Conservation (phyloP, 306 rosid species). For the Biancaea sappan region DNA sequence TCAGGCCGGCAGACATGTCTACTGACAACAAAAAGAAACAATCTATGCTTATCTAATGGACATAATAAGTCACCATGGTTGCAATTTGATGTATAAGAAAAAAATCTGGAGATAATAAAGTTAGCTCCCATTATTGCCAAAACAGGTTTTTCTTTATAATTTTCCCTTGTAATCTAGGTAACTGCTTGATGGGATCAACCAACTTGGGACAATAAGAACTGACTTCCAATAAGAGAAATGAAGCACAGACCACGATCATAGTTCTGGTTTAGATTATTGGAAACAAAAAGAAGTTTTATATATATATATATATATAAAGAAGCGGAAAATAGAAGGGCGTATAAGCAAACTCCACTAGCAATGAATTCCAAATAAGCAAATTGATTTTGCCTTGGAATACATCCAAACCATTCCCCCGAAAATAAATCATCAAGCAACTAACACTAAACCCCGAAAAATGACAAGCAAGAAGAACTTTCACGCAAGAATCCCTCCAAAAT, state of each 20-base stretch:
- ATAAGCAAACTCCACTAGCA: background rate
- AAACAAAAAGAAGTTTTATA: background rate
- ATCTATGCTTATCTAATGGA: background rate
- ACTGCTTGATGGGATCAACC: background rate
- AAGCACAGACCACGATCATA: background rate
- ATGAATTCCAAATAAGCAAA: background rate
- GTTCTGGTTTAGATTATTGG: background rate
- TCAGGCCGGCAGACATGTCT: slow-evolving; percentile 37
- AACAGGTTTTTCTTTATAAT: background rate
- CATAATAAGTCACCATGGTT: background rate
- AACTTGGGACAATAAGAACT: background rate
- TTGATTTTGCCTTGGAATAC: background rate
- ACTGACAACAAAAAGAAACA: background rate
- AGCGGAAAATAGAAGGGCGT: background rate
- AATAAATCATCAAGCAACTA: background rate
- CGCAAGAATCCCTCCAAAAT: background rate
- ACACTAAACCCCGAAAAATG: background rate
- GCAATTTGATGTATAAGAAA: background rate
- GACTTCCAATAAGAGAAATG: background rate
- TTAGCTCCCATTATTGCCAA: background rate
- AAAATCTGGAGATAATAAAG: background rate
- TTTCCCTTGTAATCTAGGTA: background rate
- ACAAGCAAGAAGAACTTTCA: background rate
- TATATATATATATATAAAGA: too few species aligned
- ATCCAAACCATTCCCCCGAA: background rate